These are phyloP conservation scores for Lepidium sativum DNA, from an alignment of 345 rosid genomes.

Conservation along the genomic window DNA sequence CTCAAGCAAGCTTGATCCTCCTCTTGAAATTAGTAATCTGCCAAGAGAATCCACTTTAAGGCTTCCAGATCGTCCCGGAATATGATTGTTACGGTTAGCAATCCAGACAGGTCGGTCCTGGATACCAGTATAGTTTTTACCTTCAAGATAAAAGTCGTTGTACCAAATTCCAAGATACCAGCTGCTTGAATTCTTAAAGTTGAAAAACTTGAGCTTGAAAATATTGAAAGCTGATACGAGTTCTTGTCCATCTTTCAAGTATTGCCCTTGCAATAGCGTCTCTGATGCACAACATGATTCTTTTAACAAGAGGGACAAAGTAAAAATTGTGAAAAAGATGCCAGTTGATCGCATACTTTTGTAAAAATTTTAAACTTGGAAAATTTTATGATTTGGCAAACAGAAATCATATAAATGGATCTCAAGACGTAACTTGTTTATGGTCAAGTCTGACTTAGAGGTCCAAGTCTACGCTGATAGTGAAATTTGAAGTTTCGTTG, in stretches of 20 bases:
- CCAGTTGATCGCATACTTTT: not conserved
- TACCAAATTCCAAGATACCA: slow-evolving; percentile 33
- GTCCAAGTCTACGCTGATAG: slow-evolving; percentile 14
- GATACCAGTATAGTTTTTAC: not conserved
- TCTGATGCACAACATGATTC: slow-evolving; percentile 13
- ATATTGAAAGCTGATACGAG: slow-evolving; percentile 23
- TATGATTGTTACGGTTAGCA: slow-evolving; percentile 22
- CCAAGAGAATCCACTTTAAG: slow-evolving; percentile 27
- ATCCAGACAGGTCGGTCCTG: slow-evolving; percentile 27
- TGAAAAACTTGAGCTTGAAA: slow-evolving; percentile 26
- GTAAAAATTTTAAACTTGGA: not conserved
- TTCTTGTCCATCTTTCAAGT: slow-evolving; percentile 21
- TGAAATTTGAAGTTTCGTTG: slow-evolving; percentile 2
- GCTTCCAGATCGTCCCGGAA: slow-evolving; percentile 4
- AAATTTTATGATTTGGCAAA: not conserved
- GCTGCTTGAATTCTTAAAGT: not conserved
- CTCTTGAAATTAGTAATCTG: slow-evolving; percentile 18
- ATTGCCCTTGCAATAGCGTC: slow-evolving; percentile 19
- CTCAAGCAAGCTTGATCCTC: slow-evolving; percentile 2
- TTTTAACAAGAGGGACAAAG: slow-evolving; percentile 7
- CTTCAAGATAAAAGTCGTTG: slow-evolving; percentile 16
- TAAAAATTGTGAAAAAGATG: not conserved
- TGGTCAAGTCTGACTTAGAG: not conserved
- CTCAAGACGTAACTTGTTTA: not conserved
- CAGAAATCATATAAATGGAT: not conserved